Evolutionary conservation across 2,329 filamentous ascomycete genomes (phyloP).

Genomic region (Cladosporium colombiae): DNA sequence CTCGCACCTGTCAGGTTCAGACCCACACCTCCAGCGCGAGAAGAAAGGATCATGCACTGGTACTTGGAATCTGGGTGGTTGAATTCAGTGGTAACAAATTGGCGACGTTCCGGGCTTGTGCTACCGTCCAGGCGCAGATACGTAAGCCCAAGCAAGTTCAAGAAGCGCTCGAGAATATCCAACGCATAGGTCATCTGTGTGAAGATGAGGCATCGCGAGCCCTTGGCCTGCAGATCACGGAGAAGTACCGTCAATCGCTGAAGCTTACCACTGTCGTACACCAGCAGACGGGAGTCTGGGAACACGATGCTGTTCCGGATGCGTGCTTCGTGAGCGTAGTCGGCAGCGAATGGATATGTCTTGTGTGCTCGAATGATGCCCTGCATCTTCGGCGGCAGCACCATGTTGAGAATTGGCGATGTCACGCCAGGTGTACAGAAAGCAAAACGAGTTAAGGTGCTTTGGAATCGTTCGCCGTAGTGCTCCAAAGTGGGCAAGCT

Average conservation of each 20-base stretch:
- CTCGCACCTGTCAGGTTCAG: constrained; percentile 97
- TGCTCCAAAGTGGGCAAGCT: constrained; percentile 65
- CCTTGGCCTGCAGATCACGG: constrained; percentile 81
- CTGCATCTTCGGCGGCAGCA: constrained; percentile 30
- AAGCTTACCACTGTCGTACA: constrained; percentile 97
- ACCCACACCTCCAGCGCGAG: constrained; percentile 87
- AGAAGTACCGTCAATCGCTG: constrained; percentile 85
- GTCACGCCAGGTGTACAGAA: constrained; percentile 90
- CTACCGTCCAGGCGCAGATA: constrained; percentile 96
- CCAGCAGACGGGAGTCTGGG: constrained; percentile 90
- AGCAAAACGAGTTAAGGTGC: constrained; percentile 80
- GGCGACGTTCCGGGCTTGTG: constrained; percentile 92
- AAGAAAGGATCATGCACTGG: constrained; percentile 91
- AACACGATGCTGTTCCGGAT: constrained; percentile 95
- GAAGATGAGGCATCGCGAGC: constrained; percentile 94
- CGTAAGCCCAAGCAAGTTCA: constrained; percentile 96
- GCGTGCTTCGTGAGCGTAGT: constrained; percentile 91
- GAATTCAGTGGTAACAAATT: constrained; percentile 94
- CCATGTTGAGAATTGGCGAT: constrained; percentile 50
- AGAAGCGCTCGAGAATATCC: constrained; percentile 94
- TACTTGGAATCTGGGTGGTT: constrained; percentile 86
- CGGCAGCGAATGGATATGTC: constrained; percentile 52
- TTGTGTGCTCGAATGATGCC: constrained; percentile 28
- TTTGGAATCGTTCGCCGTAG: constrained; percentile 71
- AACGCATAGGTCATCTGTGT: constrained; percentile 99